These are phyloP conservation scores for Gloeopeniophorella convolvens DNA, from an alignment of 768 basidiomycete species.

Conservation along the genomic window DNA sequence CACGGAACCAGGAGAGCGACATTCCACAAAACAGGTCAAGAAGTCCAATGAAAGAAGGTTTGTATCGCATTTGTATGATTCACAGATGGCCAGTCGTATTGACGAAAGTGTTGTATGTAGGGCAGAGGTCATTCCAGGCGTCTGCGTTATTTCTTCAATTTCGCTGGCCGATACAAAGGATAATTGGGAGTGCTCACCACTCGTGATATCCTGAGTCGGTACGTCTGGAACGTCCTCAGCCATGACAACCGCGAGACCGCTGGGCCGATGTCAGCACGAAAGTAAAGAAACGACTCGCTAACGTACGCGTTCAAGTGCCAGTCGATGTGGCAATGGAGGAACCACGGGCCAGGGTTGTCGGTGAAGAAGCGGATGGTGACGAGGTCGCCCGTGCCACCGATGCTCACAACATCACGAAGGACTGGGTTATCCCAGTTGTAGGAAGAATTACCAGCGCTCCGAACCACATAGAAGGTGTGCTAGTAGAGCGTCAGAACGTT, in stretches of 20 bases:
- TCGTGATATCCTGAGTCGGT: neutral
- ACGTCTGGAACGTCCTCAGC: constrained; percentile 9
- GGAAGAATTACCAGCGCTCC: constrained; percentile 7
- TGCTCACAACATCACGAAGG: constrained; percentile 37
- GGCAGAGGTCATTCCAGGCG: constrained; percentile 2
- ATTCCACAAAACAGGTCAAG: too few species aligned
- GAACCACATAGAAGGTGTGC: constrained; percentile 16
- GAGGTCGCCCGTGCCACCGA: constrained; percentile 8
- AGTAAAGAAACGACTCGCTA: neutral
- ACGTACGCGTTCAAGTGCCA: constrained; percentile 22
- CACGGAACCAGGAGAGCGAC: too few species aligned
- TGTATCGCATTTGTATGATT: too few species aligned
- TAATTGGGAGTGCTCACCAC: constrained; percentile 6
- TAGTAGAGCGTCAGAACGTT: too few species aligned
- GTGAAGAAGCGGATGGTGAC: constrained; percentile 25
- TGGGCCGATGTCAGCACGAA: neutral
- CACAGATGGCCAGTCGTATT: too few species aligned
- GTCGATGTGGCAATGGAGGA: constrained; percentile 27
- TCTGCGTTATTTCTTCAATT: neutral
- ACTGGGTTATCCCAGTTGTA: constrained; percentile 32
- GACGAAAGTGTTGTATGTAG: neutral
- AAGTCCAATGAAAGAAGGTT: too few species aligned
- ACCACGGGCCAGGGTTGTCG: constrained; percentile 26
- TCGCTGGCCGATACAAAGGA: neutral
- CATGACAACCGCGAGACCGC: constrained; percentile 8